Percentiles rank a stretch among this genome's conserved stretches.
Evolutionary conservation across 169 alveolate species (phyloP).

Genomic region (Pseudocohnilembus persalinus): DNA sequence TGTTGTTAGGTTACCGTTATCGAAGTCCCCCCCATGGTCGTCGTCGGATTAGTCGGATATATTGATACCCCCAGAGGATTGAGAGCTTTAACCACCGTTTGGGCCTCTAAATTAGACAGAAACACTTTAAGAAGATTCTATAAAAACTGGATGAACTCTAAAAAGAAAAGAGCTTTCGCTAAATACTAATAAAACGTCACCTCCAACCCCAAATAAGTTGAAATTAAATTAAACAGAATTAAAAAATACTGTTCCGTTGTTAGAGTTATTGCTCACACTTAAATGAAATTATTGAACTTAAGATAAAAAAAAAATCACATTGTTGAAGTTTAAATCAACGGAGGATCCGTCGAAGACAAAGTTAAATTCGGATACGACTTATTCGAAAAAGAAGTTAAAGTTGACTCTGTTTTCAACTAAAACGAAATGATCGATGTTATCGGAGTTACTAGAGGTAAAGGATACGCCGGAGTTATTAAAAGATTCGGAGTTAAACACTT

Average conservation of each 20-base stretch:
- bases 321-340: slow-evolving; percentile 99
- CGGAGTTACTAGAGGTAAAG: slow-evolving; percentile 99
- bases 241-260: slow-evolving; percentile 97
- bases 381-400: slow-evolving; percentile 97
- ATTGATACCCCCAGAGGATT: slow-evolving; percentile 99
- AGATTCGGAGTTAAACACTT: slow-evolving; percentile 99
- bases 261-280: slow-evolving; percentile 99
- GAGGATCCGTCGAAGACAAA: slow-evolving; percentile 98
- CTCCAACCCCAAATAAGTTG: slow-evolving; percentile 88
- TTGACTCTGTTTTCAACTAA: slow-evolving; percentile 94
- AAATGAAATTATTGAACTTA: slow-evolving; percentile 94
- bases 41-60: slow-evolving; percentile 99
- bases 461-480: slow-evolving; percentile 98
- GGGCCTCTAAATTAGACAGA: slow-evolving; percentile 98
- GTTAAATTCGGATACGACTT: slow-evolving; percentile 94
- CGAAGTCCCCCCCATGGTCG: slow-evolving; percentile 99
- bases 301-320: slow-evolving; percentile 98
- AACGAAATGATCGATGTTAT: slow-evolving; percentile 98
- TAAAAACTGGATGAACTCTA: slow-evolving; percentile 97
- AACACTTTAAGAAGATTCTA: slow-evolving; percentile 98
- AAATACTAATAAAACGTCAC: slow-evolving; percentile 92
- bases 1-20: slow-evolving; percentile 87
- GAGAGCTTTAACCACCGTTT: slow-evolving; percentile 97
- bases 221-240: slow-evolving; percentile 92
- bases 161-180: slow-evolving; percentile 98